phyloP scores from a whole-genome alignment of 352 stramenopile genomes.

The Phytophthora fragariaefolia region DNA sequence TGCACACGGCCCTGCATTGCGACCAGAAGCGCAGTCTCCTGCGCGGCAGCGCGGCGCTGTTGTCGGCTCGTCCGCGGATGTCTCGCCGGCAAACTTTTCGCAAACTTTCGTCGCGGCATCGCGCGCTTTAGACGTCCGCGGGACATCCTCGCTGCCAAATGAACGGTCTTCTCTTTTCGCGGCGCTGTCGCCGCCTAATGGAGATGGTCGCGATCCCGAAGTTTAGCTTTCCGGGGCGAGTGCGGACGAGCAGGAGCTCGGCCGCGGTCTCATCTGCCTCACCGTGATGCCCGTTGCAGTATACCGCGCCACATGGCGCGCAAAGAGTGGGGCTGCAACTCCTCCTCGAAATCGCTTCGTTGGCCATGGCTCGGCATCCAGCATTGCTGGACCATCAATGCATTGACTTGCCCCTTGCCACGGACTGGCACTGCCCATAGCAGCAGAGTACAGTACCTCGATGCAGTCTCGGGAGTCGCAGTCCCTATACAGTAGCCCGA shows the following conservation, averaged over 20 bases:
- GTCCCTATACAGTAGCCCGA: too few species aligned
- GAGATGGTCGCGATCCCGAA: conserved; percentile 6
- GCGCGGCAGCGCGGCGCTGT: conserved; percentile 8
- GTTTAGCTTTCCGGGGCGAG: background rate
- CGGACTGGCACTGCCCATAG: too few species aligned
- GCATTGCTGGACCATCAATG: too few species aligned
- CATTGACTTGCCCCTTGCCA: too few species aligned
- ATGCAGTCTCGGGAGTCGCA: too few species aligned
- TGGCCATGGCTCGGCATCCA: too few species aligned
- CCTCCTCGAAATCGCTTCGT: conserved; percentile 4
- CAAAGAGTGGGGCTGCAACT: conserved; percentile 20
- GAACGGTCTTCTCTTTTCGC: background rate
- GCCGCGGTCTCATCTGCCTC: conserved; percentile 17
- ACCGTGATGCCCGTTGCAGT: conserved; percentile 27
- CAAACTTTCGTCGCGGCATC: conserved; percentile 26
- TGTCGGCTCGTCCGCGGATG: conserved; percentile 21
- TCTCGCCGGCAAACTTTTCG: conserved; percentile 16
- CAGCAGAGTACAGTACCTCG: too few species aligned
- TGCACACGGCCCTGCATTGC: conserved; percentile 13
- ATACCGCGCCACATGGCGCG: conserved; percentile 16
- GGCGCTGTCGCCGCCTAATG: background rate
- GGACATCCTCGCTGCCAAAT: conserved; percentile 8
- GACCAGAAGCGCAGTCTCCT: conserved; percentile 6
- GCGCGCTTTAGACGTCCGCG: conserved; percentile 8
- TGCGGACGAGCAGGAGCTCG: conserved; percentile 4